Percentiles rank a stretch among this genome's conserved stretches.
These are phyloP conservation scores for Apiotrichum montevideense DNA, from an alignment of 1,284 basidiomycete genomes.

Conservation along the genomic window DNA sequence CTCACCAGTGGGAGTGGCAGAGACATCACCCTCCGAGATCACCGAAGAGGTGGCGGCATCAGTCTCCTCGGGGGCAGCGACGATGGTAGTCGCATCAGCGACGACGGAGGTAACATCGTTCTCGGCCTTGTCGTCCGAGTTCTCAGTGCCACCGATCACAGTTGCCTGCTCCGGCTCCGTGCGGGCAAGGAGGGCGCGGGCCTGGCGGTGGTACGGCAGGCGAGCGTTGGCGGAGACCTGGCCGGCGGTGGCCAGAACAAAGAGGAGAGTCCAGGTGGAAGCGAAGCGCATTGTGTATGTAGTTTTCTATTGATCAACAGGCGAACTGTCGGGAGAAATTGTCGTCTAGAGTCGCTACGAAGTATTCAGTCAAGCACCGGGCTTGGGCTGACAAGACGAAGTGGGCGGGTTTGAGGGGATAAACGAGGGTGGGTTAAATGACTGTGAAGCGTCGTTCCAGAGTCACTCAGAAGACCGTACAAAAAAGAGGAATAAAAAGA, in stretches of 20 bases:
- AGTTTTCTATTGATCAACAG: not conserved
- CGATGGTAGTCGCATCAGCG: not conserved
- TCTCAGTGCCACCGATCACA: not conserved
- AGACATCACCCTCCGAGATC: too few relatives aligned
- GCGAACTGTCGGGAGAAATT: not conserved
- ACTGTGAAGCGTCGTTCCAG: not conserved
- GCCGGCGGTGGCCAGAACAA: constrained; percentile 14
- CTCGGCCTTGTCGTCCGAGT: not conserved
- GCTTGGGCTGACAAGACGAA: not conserved
- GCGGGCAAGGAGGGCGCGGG: not conserved
- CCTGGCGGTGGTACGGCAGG: not conserved
- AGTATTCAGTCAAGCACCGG: not conserved
- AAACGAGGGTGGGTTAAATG: not conserved
- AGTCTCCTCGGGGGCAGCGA: not conserved
- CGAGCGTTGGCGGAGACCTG: constrained; percentile 4
- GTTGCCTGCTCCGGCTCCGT: not conserved
- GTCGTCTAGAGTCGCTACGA: not conserved
- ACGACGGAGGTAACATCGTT: too few relatives aligned
- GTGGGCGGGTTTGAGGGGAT: not conserved
- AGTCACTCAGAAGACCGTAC: not conserved
- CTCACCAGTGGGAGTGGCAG: too few relatives aligned
- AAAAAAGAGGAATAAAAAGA: not conserved
- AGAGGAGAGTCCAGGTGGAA: constrained; percentile 10
- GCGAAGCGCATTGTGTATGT: constrained; percentile 14
- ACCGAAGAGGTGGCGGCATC: too few relatives aligned